A percentile compares a stretch with the other conserved stretches of the same genome.
Conservation (phyloP, 106 monocot species). For the Phalaenopsis aphrodite region DNA sequence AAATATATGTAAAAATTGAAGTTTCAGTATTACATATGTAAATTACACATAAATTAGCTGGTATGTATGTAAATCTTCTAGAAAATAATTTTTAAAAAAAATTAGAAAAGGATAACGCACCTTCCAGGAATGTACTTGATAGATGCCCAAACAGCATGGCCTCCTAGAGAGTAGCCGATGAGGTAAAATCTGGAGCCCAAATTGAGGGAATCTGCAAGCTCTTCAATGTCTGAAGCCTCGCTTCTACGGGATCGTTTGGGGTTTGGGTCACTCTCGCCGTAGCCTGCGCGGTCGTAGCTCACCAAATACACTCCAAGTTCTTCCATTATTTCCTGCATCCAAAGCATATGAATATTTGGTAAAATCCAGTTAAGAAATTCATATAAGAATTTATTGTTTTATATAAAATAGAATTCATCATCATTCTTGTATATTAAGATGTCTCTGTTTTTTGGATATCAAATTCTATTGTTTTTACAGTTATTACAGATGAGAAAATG, state of each 20-base stretch:
- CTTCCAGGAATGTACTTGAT: slow-evolving; percentile 70
- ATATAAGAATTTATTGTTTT: no score
- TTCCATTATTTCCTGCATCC: slow-evolving; percentile 44
- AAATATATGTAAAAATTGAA: no score
- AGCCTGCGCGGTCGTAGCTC: slow-evolving; percentile 66
- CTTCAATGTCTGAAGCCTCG: slow-evolving; percentile 53
- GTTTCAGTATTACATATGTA: no score
- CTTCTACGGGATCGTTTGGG: slow-evolving; percentile 46
- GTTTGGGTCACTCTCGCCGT: slow-evolving; percentile 75
- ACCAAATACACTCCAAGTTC: slow-evolving; percentile 58
- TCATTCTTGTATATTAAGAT: no score
- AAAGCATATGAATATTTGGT: not conserved
- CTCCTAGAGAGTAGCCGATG: slow-evolving; percentile 55
- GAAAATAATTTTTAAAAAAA: no score
- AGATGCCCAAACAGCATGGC: slow-evolving; percentile 64
- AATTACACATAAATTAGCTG: no score
- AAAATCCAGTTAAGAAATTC: no score
- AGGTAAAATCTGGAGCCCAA: slow-evolving; percentile 51
- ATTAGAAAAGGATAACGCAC: slow-evolving; percentile 7
- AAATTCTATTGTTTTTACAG: not conserved
- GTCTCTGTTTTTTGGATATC: not conserved
- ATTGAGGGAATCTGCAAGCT: slow-evolving; percentile 56
- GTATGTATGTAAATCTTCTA: no score
- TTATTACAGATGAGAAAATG: no score
- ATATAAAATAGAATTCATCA: no score